Evolutionary conservation across 371 early-diverging fungal genomes (phyloP).

Genomic region (Catenaria anguillulae): DNA sequence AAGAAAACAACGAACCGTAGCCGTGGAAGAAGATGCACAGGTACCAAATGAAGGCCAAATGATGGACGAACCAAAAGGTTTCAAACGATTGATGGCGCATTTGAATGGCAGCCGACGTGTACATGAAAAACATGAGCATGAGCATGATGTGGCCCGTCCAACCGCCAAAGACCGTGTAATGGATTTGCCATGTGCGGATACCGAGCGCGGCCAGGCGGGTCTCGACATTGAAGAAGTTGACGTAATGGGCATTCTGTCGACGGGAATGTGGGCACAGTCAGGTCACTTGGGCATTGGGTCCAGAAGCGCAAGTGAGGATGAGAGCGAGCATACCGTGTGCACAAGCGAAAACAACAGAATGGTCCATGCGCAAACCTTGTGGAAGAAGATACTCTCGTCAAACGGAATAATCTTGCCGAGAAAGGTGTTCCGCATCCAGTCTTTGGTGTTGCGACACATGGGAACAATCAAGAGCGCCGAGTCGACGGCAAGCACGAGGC

Average conservation of each 20-base stretch:
- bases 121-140: slow-evolving; percentile 41
- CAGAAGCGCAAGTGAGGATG: slow-evolving; percentile 6
- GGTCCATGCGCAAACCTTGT: slow-evolving; percentile 45
- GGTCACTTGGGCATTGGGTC: neutral
- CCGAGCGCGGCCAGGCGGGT: slow-evolving; percentile 7
- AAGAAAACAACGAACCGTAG: slow-evolving; percentile 16
- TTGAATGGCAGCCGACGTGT: slow-evolving; percentile 33
- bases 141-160: slow-evolving; percentile 50
- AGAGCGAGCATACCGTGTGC: slow-evolving; percentile 26
- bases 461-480: slow-evolving; percentile 21
- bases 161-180: slow-evolving; percentile 35
- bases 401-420: slow-evolving; percentile 38
- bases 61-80: slow-evolving; percentile 59
- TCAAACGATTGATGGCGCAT: slow-evolving; percentile 43
- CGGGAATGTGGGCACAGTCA: too few relatives aligned
- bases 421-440: slow-evolving; percentile 26
- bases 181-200: slow-evolving; percentile 17
- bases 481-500: slow-evolving; percentile 32
- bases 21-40: slow-evolving; percentile 44
- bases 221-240: slow-evolving; percentile 30
- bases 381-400: slow-evolving; percentile 54
- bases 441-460: slow-evolving; percentile 22
- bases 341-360: slow-evolving; percentile 38
- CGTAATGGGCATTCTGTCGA: slow-evolving; percentile 27
- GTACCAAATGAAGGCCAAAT: slow-evolving; percentile 44